Conservation (phyloP, 1,284 basidiomycete species). For the Hymenochaete sp. region DNA sequence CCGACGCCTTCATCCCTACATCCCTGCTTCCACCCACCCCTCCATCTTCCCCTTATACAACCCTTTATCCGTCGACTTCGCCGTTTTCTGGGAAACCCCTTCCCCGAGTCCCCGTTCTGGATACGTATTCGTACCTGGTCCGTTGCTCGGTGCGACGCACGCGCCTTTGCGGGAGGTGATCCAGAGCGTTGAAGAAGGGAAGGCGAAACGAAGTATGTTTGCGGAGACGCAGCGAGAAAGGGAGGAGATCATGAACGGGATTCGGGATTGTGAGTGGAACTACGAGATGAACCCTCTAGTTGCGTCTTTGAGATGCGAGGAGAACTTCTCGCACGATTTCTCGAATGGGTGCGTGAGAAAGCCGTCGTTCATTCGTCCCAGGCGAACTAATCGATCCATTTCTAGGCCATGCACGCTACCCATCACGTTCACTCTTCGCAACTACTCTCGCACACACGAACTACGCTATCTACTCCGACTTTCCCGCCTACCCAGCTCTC, state of each 20-base stretch:
- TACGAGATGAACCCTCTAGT: constrained; percentile 66
- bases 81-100: constrained; percentile 67
- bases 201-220: constrained; percentile 76
- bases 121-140: constrained; percentile 47
- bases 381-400: constrained; percentile 7
- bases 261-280: constrained; percentile 71
- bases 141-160: constrained; percentile 60
- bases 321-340: constrained; percentile 54
- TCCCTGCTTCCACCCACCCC: constrained; percentile 44
- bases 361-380: constrained; percentile 1
- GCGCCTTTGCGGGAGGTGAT: constrained; percentile 51
- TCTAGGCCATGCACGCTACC: constrained; percentile 48
- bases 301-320: constrained; percentile 36
- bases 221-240: constrained; percentile 78
- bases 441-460: constrained; percentile 55
- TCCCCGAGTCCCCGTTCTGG: constrained; percentile 51
- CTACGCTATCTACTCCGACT: constrained; percentile 34
- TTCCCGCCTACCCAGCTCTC: background rate
- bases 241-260: constrained; percentile 52
- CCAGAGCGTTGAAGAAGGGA: constrained; percentile 49
- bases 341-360: constrained; percentile 45
- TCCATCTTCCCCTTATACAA: constrained; percentile 74
- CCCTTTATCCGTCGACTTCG: constrained; percentile 60
- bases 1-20: constrained; percentile 47
- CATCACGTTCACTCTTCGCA: constrained; percentile 54